Percentiles rank a stretch among this genome's conserved stretches.
Conservation (phyloP, 1,139 yeast species). For the Sugiyamaella paludigena region DNA sequence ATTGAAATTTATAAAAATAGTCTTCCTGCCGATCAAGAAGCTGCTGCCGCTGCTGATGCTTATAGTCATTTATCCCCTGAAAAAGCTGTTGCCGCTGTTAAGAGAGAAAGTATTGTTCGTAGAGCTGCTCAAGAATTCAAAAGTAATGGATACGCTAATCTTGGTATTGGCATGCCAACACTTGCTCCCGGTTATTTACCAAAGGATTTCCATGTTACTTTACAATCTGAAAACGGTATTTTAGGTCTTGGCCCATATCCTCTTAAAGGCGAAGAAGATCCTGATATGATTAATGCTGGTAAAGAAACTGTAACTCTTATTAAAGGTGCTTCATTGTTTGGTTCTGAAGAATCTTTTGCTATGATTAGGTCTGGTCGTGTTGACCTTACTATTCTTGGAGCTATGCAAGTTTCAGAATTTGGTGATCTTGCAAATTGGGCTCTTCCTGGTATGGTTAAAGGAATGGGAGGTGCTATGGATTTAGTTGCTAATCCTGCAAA, state of each 20-base stretch:
- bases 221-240: constrained; percentile 52
- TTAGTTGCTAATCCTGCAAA: constrained; percentile 48
- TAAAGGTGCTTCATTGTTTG: constrained; percentile 49
- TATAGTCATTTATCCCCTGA: constrained; percentile 10
- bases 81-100: constrained; percentile 13
- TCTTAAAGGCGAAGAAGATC: constrained; percentile 44
- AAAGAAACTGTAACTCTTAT: constrained; percentile 50
- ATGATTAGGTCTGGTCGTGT: constrained; percentile 52
- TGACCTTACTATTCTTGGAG: constrained; percentile 48
- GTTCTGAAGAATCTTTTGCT: constrained; percentile 51
- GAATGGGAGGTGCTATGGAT: constrained; percentile 61
- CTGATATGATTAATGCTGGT: constrained; percentile 52
- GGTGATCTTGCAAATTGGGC: constrained; percentile 57
- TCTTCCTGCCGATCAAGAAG: constrained; percentile 12
- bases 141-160: constrained; percentile 46
- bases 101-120: constrained; percentile 42
- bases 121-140: constrained; percentile 49
- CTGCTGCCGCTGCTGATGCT: constrained; percentile 6
- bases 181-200: constrained; percentile 47
- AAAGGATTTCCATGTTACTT: constrained; percentile 40
- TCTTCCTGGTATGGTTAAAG: constrained; percentile 50
- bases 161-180: constrained; percentile 54
- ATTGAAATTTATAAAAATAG: constrained; percentile 41
- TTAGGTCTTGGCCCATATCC: constrained; percentile 53
- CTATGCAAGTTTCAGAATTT: constrained; percentile 47